Conservation (phyloP, 2,329 filamentous ascomycete species). For the Furcasterigmium sp. region DNA sequence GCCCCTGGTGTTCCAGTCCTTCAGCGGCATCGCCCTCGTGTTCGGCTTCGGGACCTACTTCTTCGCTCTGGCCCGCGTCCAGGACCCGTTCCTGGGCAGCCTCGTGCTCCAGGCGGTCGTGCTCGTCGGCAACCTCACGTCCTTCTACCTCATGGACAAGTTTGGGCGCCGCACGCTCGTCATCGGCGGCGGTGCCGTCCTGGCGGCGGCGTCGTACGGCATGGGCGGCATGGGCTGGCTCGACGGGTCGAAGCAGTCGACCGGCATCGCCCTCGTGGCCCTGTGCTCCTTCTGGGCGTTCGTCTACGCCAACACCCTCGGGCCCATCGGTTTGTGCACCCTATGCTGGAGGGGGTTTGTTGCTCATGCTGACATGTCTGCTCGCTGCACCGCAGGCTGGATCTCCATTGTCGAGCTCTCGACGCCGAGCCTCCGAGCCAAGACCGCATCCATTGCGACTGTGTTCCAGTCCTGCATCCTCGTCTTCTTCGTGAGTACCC, state of each 20-base stretch:
- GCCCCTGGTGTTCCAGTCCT: constrained; percentile 10
- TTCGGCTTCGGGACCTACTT: constrained; percentile 18
- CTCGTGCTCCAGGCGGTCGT: constrained; percentile 9
- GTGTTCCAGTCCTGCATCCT: neutral
- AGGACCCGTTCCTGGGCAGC: constrained; percentile 16
- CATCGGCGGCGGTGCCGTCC: neutral
- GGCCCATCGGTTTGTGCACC: neutral
- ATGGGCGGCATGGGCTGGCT: constrained; percentile 1
- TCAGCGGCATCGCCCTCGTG: constrained; percentile 16
- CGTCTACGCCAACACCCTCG: neutral
- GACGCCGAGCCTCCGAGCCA: neutral
- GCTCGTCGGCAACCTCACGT: constrained; percentile 11
- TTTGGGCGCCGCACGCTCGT: constrained; percentile 9
- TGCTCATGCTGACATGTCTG: too few relatives aligned
- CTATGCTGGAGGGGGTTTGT: too few relatives aligned
- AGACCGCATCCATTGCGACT: neutral
- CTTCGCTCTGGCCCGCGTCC: constrained; percentile 14
- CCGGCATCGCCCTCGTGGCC: neutral
- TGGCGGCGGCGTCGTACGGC: neutral
- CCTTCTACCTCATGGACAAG: constrained; percentile 13
- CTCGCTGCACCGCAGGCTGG: neutral
- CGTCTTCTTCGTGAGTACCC: neutral
- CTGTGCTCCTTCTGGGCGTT: neutral
- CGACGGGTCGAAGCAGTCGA: neutral
- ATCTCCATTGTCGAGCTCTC: neutral